These are phyloP conservation scores for Mortierella antarctica DNA, from an alignment of 192 early-diverging fungal genomes.

Conservation along the genomic window DNA sequence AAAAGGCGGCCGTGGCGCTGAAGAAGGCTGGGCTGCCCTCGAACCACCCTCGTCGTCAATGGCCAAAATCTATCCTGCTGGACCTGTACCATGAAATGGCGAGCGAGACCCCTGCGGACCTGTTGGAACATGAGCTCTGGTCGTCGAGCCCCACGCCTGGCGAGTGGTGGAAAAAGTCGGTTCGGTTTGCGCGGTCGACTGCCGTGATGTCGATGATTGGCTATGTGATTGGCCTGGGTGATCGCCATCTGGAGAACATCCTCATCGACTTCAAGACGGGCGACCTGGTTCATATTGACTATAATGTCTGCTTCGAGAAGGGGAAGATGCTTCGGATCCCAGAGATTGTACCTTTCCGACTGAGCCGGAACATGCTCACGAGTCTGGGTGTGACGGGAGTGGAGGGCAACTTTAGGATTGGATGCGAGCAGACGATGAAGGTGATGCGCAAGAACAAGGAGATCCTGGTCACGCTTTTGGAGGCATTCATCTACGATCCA, in stretches of 20 bases:
- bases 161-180: constrained; percentile 82
- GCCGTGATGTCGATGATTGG: constrained; percentile 90
- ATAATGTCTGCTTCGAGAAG: constrained; percentile 97
- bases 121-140: constrained; percentile 77
- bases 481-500: constrained; percentile 95
- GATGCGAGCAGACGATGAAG: constrained; percentile 81
- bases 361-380: constrained; percentile 90
- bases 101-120: constrained; percentile 71
- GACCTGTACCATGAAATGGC: constrained; percentile 71
- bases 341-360: constrained; percentile 91
- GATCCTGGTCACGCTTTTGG: constrained; percentile 86
- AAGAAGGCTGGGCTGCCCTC: constrained; percentile 63
- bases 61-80: constrained; percentile 71
- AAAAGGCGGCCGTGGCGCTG: constrained; percentile 71
- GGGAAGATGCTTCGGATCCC: constrained; percentile 88
- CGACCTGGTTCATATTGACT: constrained; percentile 94
- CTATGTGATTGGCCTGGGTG: constrained; percentile 91
- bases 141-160: constrained; percentile 66
- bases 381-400: constrained; percentile 87
- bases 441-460: constrained; percentile 85
- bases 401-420: constrained; percentile 82
- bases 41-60: constrained; percentile 69
- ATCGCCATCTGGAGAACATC: constrained; percentile 95
- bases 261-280: constrained; percentile 83
- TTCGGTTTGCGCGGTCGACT: constrained; percentile 80